Evolutionary conservation across 139 green algal species (phyloP).

Genomic region (Edaphochlamys debaryana): DNA sequence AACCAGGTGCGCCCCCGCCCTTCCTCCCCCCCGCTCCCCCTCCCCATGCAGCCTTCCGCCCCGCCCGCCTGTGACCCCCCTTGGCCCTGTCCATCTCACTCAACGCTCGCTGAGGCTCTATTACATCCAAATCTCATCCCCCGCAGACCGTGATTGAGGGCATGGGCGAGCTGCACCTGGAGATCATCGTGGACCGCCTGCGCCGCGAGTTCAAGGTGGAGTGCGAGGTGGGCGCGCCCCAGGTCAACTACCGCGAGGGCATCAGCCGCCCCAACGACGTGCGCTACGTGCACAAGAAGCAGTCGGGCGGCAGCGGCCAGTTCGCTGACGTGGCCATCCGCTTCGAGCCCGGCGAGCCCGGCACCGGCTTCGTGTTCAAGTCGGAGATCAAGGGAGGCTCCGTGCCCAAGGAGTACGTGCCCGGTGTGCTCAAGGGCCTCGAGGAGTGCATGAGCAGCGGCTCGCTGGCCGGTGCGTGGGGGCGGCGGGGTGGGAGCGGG

Average conservation of each 20-base stretch:
- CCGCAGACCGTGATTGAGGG: conserved; percentile 94
- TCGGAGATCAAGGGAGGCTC: conserved; percentile 97
- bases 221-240: conserved; percentile 89
- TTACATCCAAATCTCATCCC: no score
- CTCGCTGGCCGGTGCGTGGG: conserved; percentile 72
- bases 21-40: no score
- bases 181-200: conserved; percentile 98
- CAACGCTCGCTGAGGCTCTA: no score
- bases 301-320: conserved; percentile 95
- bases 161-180: conserved; percentile 99
- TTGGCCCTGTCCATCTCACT: no score
- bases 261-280: conserved; percentile 82
- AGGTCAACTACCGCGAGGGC: conserved; percentile 99
- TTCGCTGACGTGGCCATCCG: conserved; percentile 96
- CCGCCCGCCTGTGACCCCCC: no score
- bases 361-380: conserved; percentile 94
- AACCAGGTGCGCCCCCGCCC: no score
- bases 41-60: neutral
- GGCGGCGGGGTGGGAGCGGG: neutral
- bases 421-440: conserved; percentile 95
- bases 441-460: conserved; percentile 95
- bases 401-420: conserved; percentile 99
- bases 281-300: conserved; percentile 99
- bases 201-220: conserved; percentile 98
- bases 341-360: conserved; percentile 96